These are phyloP conservation scores for Cajanus cajan DNA, from an alignment of 306 rosid genomes.

Conservation along the genomic window DNA sequence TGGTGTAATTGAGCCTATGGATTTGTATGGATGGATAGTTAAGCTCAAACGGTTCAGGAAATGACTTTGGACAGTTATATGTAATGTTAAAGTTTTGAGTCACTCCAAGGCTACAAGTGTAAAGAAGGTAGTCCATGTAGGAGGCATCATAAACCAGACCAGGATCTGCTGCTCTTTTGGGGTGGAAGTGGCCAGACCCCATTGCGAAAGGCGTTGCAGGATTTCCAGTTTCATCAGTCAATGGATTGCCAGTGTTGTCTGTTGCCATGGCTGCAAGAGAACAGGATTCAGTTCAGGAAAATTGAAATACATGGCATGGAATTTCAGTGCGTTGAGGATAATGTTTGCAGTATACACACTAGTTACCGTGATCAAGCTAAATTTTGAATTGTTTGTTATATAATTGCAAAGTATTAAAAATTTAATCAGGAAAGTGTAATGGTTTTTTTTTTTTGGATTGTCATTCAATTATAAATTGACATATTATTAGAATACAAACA, in stretches of 20 bases:
- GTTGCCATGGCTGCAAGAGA: slow-evolving; percentile 47
- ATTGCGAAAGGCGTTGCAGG: slow-evolving; percentile 69
- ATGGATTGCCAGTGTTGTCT: slow-evolving; percentile 61
- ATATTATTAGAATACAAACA: no score
- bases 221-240: slow-evolving; percentile 60
- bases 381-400: not conserved
- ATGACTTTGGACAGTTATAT: slow-evolving; percentile 49
- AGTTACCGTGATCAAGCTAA: not conserved
- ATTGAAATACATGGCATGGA: not conserved
- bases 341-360: not conserved
- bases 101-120: slow-evolving; percentile 48
- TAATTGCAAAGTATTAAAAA: not conserved
- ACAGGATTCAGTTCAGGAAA: not conserved
- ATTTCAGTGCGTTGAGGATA: not conserved
- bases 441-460: no score
- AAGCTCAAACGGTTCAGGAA: slow-evolving; percentile 47
- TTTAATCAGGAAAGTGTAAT: no score
- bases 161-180: slow-evolving; percentile 68
- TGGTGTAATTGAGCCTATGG: slow-evolving; percentile 49
- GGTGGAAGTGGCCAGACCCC: slow-evolving; percentile 86
- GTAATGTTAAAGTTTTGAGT: slow-evolving; percentile 30
- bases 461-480: no score
- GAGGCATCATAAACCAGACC: slow-evolving; percentile 86
- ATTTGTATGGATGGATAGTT: slow-evolving; percentile 85
- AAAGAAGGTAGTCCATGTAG: slow-evolving; percentile 65